A percentile compares a stretch with the other conserved stretches of the same genome.
Evolutionary conservation across 495 filamentous ascomycete genomes (phyloP).

Genomic region (Aspergillus indologenus): DNA sequence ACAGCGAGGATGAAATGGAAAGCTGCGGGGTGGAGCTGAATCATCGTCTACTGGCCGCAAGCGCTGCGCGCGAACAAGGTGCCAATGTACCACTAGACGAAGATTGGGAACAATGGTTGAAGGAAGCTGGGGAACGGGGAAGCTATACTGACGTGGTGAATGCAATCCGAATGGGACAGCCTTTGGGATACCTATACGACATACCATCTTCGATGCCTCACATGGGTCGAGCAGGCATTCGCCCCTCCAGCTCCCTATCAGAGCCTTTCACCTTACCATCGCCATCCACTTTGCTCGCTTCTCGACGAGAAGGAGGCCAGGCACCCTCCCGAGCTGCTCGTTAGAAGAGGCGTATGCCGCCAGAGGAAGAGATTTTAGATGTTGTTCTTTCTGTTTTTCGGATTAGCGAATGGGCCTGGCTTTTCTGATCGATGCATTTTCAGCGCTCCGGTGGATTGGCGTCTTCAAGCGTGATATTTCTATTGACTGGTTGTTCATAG

Average conservation of each 20-base stretch:
- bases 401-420: slow-evolving; percentile 8
- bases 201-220: slow-evolving; percentile 22
- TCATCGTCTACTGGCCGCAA: slow-evolving; percentile 66
- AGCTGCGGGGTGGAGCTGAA: slow-evolving; percentile 74
- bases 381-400: slow-evolving; percentile 2
- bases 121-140: slow-evolving; percentile 68
- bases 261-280: slow-evolving; percentile 23
- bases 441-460: slow-evolving; percentile 15
- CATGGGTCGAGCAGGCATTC: slow-evolving; percentile 18
- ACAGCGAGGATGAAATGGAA: slow-evolving; percentile 64
- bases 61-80: slow-evolving; percentile 61
- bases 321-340: slow-evolving; percentile 25
- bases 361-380: background rate
- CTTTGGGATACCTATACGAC: slow-evolving; percentile 32
- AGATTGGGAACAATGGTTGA: slow-evolving; percentile 84
- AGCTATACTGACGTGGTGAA: slow-evolving; percentile 41
- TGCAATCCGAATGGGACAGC: slow-evolving; percentile 40
- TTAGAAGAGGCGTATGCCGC: slow-evolving; percentile 4
- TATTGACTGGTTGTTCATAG: slow-evolving; percentile 4
- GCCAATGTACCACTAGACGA: slow-evolving; percentile 65
- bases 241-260: slow-evolving; percentile 16
- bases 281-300: slow-evolving; percentile 15
- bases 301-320: slow-evolving; percentile 23
- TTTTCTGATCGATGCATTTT: slow-evolving; percentile 17
- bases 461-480: slow-evolving; percentile 1